Evolutionary conservation across 73 alveolate species (phyloP).

Genomic region (Urostyla sp.): DNA sequence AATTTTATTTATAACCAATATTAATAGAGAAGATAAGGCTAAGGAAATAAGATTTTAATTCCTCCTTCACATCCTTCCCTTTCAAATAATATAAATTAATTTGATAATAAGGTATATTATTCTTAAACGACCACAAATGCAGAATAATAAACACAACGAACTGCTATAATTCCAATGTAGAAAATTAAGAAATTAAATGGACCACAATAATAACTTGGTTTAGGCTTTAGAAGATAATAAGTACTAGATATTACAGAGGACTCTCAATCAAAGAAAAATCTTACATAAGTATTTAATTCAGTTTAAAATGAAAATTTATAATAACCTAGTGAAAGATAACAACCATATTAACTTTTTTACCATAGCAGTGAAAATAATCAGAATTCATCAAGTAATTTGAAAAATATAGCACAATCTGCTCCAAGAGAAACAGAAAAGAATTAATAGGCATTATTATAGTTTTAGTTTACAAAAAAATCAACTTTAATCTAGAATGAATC

Average conservation of each 20-base stretch:
- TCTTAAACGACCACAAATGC: too few relatives aligned
- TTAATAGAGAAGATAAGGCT: too few relatives aligned
- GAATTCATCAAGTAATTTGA: too few relatives aligned
- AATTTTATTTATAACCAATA: too few relatives aligned
- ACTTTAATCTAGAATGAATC: slow-evolving; percentile 25
- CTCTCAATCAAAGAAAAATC: slow-evolving; percentile 30
- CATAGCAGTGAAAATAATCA: not conserved
- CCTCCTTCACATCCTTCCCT: too few relatives aligned
- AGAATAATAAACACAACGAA: too few relatives aligned
- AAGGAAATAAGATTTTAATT: too few relatives aligned
- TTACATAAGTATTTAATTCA: slow-evolving; percentile 21
- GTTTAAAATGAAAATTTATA: not conserved
- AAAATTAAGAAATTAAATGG: too few relatives aligned
- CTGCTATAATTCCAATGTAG: too few relatives aligned
- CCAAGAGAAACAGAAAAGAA: slow-evolving; percentile 1
- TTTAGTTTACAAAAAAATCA: slow-evolving; percentile 37
- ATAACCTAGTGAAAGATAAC: slow-evolving; percentile 20
- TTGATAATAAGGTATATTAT: too few relatives aligned
- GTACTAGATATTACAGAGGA: slow-evolving; percentile 55
- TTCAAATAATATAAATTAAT: too few relatives aligned
- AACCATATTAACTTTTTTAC: slow-evolving; percentile 18
- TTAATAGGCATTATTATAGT: not conserved
- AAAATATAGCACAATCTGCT: not conserved
- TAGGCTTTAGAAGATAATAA: slow-evolving; percentile 30
- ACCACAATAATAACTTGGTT: too few relatives aligned